phyloP scores from a whole-genome alignment of 495 filamentous ascomycete genomes.

The Umbilicaria muhlenbergii region DNA sequence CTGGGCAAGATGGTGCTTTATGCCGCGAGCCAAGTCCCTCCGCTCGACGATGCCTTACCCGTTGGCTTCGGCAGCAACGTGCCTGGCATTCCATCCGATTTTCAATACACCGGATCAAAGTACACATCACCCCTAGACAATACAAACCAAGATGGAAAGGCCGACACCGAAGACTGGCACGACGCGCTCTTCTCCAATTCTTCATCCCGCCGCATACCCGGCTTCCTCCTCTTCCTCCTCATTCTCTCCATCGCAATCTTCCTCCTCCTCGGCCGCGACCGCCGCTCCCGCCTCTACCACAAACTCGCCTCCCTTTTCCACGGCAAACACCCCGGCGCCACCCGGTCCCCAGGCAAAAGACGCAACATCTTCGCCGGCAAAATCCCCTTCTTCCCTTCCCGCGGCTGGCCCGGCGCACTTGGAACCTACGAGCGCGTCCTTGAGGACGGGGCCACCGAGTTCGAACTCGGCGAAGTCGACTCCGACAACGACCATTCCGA shows the following conservation, averaged over 20 bases:
- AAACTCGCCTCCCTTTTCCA: slow-evolving; percentile 35
- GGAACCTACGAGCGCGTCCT: slow-evolving; percentile 65
- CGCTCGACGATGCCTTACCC: slow-evolving; percentile 42
- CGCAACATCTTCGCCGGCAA: slow-evolving; percentile 39
- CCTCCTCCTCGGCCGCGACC: slow-evolving; percentile 53
- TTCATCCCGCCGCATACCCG: slow-evolving; percentile 50
- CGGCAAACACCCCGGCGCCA: slow-evolving; percentile 35
- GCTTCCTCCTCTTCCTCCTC: slow-evolving; percentile 57
- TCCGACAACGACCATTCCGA: slow-evolving; percentile 39
- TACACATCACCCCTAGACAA: slow-evolving; percentile 17
- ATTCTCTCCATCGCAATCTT: slow-evolving; percentile 53
- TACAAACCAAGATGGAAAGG: slow-evolving; percentile 27
- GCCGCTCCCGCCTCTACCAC: slow-evolving; percentile 48
- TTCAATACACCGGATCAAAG: slow-evolving; percentile 60
- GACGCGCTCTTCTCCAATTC: slow-evolving; percentile 48
- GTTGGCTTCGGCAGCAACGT: slow-evolving; percentile 88
- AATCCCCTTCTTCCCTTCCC: slow-evolving; percentile 40
- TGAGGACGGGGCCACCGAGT: slow-evolving; percentile 56
- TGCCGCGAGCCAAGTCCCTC: slow-evolving; percentile 71
- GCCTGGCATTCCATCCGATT: slow-evolving; percentile 52
- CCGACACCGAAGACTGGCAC: slow-evolving; percentile 46
- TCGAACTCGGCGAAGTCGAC: slow-evolving; percentile 54
- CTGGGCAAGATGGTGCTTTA: slow-evolving; percentile 97
- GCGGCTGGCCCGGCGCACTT: slow-evolving; percentile 13
- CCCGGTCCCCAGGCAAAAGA: slow-evolving; percentile 34